A percentile compares a stretch with the other conserved stretches of the same genome.
phyloP scores from a whole-genome alignment of 2,329 filamentous ascomycete species.

The Rutstroemia sp. region DNA sequence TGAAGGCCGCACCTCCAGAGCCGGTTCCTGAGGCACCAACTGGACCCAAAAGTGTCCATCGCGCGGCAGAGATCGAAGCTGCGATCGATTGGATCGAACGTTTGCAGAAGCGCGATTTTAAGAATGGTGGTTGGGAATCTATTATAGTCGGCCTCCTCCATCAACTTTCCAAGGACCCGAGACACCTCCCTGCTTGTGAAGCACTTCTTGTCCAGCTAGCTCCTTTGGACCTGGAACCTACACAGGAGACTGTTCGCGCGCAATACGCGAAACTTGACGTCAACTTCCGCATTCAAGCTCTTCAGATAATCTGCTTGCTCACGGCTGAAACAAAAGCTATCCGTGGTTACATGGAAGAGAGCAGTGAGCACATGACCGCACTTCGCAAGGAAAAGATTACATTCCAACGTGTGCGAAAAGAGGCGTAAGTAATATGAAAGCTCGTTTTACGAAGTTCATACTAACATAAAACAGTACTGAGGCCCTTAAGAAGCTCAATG shows the following conservation, averaged over 20 bases:
- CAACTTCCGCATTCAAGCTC: constrained; percentile 70
- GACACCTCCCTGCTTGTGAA: constrained; percentile 65
- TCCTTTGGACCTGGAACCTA: constrained; percentile 68
- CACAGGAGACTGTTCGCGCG: constrained; percentile 61
- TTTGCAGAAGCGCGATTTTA: constrained; percentile 75
- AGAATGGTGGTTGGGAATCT: constrained; percentile 82
- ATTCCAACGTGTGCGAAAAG: constrained; percentile 70
- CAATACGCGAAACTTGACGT: constrained; percentile 74
- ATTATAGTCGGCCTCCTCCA: constrained; percentile 83
- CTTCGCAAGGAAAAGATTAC: constrained; percentile 96
- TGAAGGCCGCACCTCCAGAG: constrained; percentile 43
- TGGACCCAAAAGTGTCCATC: constrained; percentile 48
- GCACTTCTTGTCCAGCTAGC: constrained; percentile 74
- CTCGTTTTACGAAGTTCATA: neutral
- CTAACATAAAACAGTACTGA: constrained; percentile 48
- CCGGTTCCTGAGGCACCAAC: constrained; percentile 32
- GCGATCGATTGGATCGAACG: constrained; percentile 79
- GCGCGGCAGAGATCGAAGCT: constrained; percentile 67
- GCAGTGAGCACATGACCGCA: constrained; percentile 87
- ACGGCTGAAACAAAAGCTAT: constrained; percentile 81
- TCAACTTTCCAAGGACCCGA: constrained; percentile 71
- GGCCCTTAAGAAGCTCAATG: constrained; percentile 62
- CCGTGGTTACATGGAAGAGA: constrained; percentile 83
- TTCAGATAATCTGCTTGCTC: constrained; percentile 82
- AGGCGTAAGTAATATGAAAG: constrained; percentile 42